These are phyloP conservation scores for Diaporthe longicolla DNA, from an alignment of 2,329 filamentous ascomycete genomes.

Conservation along the genomic window DNA sequence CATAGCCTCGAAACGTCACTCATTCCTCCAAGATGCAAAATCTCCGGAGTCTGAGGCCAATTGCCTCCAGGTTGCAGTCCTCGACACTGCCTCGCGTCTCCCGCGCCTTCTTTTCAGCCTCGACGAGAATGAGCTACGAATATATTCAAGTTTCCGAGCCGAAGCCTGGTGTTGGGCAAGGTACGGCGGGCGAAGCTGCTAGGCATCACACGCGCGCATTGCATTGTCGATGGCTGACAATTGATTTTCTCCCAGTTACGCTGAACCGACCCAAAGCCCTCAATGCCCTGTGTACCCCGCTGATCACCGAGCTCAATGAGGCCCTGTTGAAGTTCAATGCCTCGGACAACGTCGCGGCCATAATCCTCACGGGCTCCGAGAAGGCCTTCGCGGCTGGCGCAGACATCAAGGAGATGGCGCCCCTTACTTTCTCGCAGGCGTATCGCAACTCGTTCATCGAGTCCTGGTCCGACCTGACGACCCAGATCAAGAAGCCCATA, in stretches of 20 bases:
- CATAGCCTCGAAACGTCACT: constrained; percentile 1
- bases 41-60: constrained; percentile 71
- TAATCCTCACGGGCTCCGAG: constrained; percentile 89
- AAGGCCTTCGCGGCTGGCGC: constrained; percentile 95
- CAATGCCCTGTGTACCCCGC: constrained; percentile 91
- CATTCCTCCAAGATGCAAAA: constrained; percentile 59
- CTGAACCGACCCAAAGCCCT: constrained; percentile 95
- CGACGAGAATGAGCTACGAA: constrained; percentile 72
- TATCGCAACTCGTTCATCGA: constrained; percentile 96
- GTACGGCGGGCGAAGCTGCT: constrained; percentile 65
- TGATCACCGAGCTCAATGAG: constrained; percentile 90
- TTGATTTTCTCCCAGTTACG: constrained; percentile 73
- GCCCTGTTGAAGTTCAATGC: constrained; percentile 80
- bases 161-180: constrained; percentile 89
- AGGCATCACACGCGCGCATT: neutral
- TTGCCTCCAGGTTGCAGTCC: constrained; percentile 71
- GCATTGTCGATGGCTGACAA: neutral
- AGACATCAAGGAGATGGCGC: constrained; percentile 99
- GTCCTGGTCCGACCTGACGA: constrained; percentile 89
- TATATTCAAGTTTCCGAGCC: constrained; percentile 86
- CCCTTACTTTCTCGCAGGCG: constrained; percentile 88
- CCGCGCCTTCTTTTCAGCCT: constrained; percentile 65
- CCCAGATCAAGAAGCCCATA: constrained; percentile 90
- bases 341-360: constrained; percentile 78
- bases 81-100: constrained; percentile 69